Conservation (phyloP, 2,329 filamentous ascomycete species). For the Fusarium ambrosium region DNA sequence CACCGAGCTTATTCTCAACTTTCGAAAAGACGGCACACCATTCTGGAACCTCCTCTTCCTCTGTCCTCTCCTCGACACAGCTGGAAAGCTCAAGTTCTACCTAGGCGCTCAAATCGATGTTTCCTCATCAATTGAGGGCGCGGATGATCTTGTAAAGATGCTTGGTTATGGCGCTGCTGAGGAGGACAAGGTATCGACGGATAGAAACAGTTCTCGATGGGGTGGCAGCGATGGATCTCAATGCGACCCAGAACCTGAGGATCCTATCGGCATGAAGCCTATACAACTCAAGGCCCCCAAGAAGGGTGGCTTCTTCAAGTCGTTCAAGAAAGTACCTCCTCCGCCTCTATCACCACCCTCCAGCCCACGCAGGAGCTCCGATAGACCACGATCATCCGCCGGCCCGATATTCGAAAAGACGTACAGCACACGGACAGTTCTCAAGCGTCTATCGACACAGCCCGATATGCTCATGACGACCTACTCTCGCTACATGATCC, state of each 20-base stretch:
- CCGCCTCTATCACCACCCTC: slow-evolving; percentile 42
- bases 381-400: slow-evolving; percentile 43
- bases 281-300: slow-evolving; percentile 43
- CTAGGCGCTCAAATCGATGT: slow-evolving; percentile 71
- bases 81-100: slow-evolving; percentile 64
- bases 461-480: slow-evolving; percentile 43
- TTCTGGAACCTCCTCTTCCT: slow-evolving; percentile 71
- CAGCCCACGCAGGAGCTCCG: slow-evolving; percentile 44
- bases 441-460: slow-evolving; percentile 38
- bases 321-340: slow-evolving; percentile 48
- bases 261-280: slow-evolving; percentile 44
- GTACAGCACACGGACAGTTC: slow-evolving; percentile 45
- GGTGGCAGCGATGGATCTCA: slow-evolving; percentile 24
- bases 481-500: slow-evolving; percentile 51
- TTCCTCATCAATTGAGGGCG: slow-evolving; percentile 65
- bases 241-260: slow-evolving; percentile 44
- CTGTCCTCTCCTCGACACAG: slow-evolving; percentile 63
- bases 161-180: slow-evolving; percentile 55
- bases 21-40: slow-evolving; percentile 63
- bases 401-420: slow-evolving; percentile 42
- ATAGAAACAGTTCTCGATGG: slow-evolving; percentile 29
- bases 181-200: slow-evolving; percentile 30
- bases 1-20: slow-evolving; percentile 65
- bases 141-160: slow-evolving; percentile 64
- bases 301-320: slow-evolving; percentile 52